Evolutionary conservation across 192 early-diverging fungal species (phyloP), one percentile per base, ranked within the genome.

Genomic region (Coemansia sp.): DNA sequence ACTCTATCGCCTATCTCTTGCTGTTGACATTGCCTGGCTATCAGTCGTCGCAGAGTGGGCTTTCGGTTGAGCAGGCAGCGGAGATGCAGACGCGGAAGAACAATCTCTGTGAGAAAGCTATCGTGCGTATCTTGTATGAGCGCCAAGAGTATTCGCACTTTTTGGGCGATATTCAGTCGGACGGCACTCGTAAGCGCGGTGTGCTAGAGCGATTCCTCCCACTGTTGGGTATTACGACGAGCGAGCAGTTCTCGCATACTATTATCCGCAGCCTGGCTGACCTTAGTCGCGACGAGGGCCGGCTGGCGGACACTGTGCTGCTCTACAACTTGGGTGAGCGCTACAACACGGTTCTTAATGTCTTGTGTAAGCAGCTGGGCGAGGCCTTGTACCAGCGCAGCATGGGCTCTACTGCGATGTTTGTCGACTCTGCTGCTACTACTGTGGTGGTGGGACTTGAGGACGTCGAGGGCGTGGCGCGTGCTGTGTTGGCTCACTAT

Each of bases 321-420:
- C 73, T 96, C 38, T 93, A 89, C 65, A 85, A 94, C 69, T 84
- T 95, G 38, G 90, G 88, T 3, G 86, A 87, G 71, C 88, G 90
- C 58, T 88, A 87, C 68, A 89, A 91, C 75, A 84, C 85, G 10
- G 94, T 94, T 22, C 76, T 96, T 10, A 82, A 78, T 22, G 83
- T 94, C 10, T 66, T 94, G 64, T 85, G 85, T 65, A 84, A 84
- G 61, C 87, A 91, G 70, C 68, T 94, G 53, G 88, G 89, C 61
- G 91, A 94, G 45, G 76, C 74, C 11, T 69, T 86, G 34, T 66
- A 75, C 39, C 50, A 59, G 20, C 65, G 65, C 38, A 60, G 70
- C 65, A 74, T 55, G 30, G 62, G 39, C 8, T 41, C 15, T 9
- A 43, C 59, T 38, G 22, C 29, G 9, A 47, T 13, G 13, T 16